Evolutionary conservation across 148 eudicot genomes (phyloP).

Genomic region (Rhododendron williamsianum): DNA sequence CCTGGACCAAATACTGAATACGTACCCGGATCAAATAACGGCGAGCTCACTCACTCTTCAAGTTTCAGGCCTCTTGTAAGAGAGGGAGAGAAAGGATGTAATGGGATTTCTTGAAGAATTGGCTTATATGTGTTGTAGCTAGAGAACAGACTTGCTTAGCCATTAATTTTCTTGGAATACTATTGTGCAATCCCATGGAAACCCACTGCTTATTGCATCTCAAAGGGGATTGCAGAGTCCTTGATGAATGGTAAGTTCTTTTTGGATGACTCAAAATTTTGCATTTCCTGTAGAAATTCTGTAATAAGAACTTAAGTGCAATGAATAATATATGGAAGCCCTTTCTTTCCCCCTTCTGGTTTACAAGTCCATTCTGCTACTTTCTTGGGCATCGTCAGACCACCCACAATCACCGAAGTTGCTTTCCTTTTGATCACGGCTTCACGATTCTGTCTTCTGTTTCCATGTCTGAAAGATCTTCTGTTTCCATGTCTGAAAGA

Average conservation of each 20-base stretch:
- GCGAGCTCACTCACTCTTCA: background rate
- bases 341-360: background rate
- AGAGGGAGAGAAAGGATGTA: constrained; percentile 14
- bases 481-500: background rate
- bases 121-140: background rate
- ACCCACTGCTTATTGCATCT: background rate
- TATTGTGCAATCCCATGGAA: background rate
- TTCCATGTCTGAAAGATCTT: background rate
- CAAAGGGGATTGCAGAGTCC: background rate
- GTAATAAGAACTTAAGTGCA: background rate
- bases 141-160: background rate
- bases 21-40: background rate
- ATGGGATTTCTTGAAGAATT: background rate
- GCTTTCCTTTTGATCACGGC: background rate
- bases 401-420: background rate
- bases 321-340: background rate
- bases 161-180: background rate
- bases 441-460: background rate
- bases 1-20: constrained; percentile 9
- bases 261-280: background rate
- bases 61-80: constrained; percentile 15
- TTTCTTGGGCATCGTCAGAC: background rate
- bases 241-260: background rate
- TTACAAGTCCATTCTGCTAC: background rate
- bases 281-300: background rate